Evolutionary conservation across 768 basidiomycete species (phyloP).

Genomic region (Zangia roseola): DNA sequence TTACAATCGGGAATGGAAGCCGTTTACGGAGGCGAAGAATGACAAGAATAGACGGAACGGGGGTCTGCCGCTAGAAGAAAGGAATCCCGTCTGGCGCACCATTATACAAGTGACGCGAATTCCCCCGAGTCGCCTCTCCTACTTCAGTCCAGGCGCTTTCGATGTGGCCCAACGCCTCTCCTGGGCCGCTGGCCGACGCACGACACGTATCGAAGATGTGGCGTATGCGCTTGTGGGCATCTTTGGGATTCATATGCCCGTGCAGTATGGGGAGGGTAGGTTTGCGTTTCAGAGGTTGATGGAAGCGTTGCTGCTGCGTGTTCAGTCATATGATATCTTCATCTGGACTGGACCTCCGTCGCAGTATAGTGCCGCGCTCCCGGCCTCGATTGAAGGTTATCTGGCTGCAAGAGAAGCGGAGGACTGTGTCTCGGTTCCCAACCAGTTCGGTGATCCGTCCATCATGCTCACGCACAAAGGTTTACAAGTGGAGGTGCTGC

Average conservation of each 20-base stretch:
- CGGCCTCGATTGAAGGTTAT: conserved; percentile 7
- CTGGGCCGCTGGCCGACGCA: conserved; percentile 22
- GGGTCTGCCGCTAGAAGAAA: background rate
- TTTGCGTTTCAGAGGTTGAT: conserved; percentile 22
- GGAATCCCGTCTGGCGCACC: conserved; percentile 1
- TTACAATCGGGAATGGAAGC: conserved; percentile 8
- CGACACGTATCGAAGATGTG: conserved; percentile 24
- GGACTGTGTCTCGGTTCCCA: background rate
- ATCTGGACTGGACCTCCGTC: conserved; percentile 9
- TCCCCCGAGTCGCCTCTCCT: background rate
- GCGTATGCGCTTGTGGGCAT: conserved; percentile 26
- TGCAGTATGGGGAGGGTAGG: conserved; percentile 24
- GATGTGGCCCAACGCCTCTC: conserved; percentile 5
- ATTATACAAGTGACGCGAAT: background rate
- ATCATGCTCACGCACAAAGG: conserved; percentile 6
- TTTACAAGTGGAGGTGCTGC: conserved; percentile 6
- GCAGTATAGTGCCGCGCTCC: conserved; percentile 5
- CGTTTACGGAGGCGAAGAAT: conserved; percentile 4
- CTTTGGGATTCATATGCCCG: conserved; percentile 19
- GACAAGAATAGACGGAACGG: conserved; percentile 4
- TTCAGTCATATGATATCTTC: background rate
- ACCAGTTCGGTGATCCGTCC: conserved; percentile 4
- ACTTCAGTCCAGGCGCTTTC: conserved; percentile 2
- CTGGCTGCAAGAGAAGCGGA: conserved; percentile 4
- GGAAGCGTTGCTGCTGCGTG: conserved; percentile 5